Percentiles rank a stretch among this genome's conserved stretches.
Conservation (phyloP, 352 stramenopile species). For the Phytophthora vignae region DNA sequence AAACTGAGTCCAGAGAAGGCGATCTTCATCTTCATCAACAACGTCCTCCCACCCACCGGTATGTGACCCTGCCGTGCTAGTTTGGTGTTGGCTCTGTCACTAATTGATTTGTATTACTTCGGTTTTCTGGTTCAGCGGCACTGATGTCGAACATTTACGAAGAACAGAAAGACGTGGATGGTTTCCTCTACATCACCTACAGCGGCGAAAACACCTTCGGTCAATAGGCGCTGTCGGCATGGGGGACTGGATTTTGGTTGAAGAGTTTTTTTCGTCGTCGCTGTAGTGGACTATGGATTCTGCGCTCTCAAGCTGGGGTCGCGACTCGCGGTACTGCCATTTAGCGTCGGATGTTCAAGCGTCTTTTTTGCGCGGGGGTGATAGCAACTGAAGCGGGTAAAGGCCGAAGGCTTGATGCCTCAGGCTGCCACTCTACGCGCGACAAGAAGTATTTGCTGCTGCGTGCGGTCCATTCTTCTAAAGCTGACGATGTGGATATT, state of each 20-base stretch:
- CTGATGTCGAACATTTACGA: constrained; percentile 99
- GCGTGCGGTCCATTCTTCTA: constrained; percentile 40
- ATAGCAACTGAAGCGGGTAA: constrained; percentile 15
- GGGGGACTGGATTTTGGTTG: constrained; percentile 47
- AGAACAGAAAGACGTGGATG: constrained; percentile 98
- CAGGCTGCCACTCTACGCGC: constrained; percentile 10
- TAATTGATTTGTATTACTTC: constrained; percentile 10
- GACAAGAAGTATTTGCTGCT: constrained; percentile 44
- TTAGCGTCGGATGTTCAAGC: constrained; percentile 7
- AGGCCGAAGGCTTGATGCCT: constrained; percentile 11
- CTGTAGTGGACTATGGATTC: constrained; percentile 12
- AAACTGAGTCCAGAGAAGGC: constrained; percentile 97
- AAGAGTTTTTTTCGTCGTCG: constrained; percentile 38
- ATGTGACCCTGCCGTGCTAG: not conserved
- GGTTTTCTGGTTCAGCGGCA: constrained; percentile 64
- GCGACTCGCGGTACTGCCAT: constrained; percentile 13
- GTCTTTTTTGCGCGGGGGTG: constrained; percentile 2
- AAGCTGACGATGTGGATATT: constrained; percentile 49
- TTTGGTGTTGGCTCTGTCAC: not conserved
- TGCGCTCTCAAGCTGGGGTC: constrained; percentile 12
- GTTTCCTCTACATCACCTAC: constrained; percentile 99
- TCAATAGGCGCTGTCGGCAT: constrained; percentile 47
- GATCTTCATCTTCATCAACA: constrained; percentile 99
- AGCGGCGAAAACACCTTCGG: constrained; percentile 99
- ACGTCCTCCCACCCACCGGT: constrained; percentile 97